These are phyloP conservation scores for Sarcocystis neurona DNA, from an alignment of 169 alveolate species.

Conservation along the genomic window DNA sequence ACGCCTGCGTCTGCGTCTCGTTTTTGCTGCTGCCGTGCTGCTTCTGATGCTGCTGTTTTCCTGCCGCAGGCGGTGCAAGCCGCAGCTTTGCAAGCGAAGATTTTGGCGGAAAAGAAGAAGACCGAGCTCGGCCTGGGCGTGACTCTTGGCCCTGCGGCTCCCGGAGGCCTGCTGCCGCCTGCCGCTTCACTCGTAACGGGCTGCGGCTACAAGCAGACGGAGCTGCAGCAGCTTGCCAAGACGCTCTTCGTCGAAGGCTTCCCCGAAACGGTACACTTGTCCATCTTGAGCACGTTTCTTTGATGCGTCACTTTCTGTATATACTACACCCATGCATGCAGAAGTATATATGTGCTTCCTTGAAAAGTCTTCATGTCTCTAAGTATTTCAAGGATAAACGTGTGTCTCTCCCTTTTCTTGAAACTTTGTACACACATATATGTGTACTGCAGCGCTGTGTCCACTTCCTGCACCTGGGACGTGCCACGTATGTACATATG, in stretches of 20 bases:
- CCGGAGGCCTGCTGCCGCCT: constrained; percentile 44
- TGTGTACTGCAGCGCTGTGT: too few relatives aligned
- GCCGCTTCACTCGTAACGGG: constrained; percentile 43
- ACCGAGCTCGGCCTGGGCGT: constrained; percentile 35
- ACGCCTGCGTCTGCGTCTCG: background rate
- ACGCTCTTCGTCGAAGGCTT: constrained; percentile 23
- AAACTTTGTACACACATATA: too few relatives aligned
- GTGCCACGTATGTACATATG: too few relatives aligned
- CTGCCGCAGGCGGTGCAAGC: constrained; percentile 42
- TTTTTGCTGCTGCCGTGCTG: background rate
- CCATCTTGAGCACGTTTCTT: background rate
- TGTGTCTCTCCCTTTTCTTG: too few relatives aligned
- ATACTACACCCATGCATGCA: too few relatives aligned
- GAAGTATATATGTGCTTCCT: too few relatives aligned
- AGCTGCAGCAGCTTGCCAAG: constrained; percentile 19
- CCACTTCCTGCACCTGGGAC: too few relatives aligned
- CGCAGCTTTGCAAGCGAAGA: constrained; percentile 35
- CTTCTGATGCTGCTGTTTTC: background rate
- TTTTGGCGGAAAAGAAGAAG: constrained; percentile 35
- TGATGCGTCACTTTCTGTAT: too few relatives aligned
- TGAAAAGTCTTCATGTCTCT: too few relatives aligned
- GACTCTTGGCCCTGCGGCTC: constrained; percentile 24
- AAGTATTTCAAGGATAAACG: too few relatives aligned
- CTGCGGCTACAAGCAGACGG: constrained; percentile 9
- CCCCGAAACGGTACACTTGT: background rate